phyloP scores from a whole-genome alignment of 257 asterid species.

The Penstemon newberryi region DNA sequence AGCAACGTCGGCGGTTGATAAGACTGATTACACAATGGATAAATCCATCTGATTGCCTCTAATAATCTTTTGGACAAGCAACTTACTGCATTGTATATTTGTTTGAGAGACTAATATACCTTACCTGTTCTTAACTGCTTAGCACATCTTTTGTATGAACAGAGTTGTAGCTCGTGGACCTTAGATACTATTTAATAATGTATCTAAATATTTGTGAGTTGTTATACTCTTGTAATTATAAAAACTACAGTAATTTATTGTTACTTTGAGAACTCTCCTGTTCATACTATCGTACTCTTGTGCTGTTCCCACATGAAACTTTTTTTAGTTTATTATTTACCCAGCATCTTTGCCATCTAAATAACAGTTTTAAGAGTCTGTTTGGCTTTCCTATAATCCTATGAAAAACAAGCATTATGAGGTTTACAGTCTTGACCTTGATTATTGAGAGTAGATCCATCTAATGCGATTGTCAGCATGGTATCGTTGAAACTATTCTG shows the following conservation, averaged over 20 bases:
- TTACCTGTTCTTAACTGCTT: slow-evolving; percentile 30
- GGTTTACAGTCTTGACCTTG: slow-evolving; percentile 20
- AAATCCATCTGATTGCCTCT: slow-evolving; percentile 48
- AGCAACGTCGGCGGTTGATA: slow-evolving; percentile 68
- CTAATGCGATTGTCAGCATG: slow-evolving; percentile 21
- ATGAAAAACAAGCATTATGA: slow-evolving; percentile 25
- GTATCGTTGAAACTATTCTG: slow-evolving; percentile 19
- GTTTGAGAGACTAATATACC: slow-evolving; percentile 42
- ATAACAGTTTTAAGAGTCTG: slow-evolving; percentile 3
- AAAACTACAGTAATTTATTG: neutral
- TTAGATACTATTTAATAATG: slow-evolving; percentile 44
- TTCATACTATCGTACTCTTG: slow-evolving; percentile 16
- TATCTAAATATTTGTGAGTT: slow-evolving; percentile 38
- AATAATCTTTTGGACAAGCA: slow-evolving; percentile 45
- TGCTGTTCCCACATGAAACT: slow-evolving; percentile 13
- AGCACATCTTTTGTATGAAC: slow-evolving; percentile 42
- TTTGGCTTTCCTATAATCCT: neutral
- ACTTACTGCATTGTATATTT: slow-evolving; percentile 55
- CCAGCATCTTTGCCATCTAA: neutral
- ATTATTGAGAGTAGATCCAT: slow-evolving; percentile 13
- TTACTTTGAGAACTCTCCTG: neutral
- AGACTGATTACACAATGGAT: slow-evolving; percentile 61
- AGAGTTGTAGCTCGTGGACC: slow-evolving; percentile 50
- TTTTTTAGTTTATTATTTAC: neutral
- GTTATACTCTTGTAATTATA: slow-evolving; percentile 19